Conservation (phyloP, 1,284 basidiomycete genomes). For the Peniophora sp. region DNA sequence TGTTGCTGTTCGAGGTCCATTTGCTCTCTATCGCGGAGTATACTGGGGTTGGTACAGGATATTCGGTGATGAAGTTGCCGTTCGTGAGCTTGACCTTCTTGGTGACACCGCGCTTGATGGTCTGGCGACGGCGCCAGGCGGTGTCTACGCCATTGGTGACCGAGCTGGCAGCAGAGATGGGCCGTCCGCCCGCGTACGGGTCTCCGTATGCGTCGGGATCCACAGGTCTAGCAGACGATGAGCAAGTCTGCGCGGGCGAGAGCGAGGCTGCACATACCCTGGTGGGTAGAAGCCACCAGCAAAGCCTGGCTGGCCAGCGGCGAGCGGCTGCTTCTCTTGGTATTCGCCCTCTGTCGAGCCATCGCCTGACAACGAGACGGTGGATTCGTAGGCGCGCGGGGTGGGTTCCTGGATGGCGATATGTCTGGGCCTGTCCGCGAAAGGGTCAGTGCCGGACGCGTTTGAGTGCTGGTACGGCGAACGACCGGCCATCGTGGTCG, state of each 20-base stretch:
- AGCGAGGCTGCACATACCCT: constrained; percentile 38
- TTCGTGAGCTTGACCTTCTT: constrained; percentile 89
- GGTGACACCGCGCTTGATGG: constrained; percentile 88
- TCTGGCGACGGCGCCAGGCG: constrained; percentile 82
- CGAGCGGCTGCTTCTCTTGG: constrained; percentile 67
- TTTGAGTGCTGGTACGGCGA: constrained; percentile 11
- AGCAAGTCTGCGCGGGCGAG: not conserved
- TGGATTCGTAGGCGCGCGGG: constrained; percentile 38
- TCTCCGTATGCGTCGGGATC: constrained; percentile 62
- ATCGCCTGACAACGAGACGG: constrained; percentile 48
- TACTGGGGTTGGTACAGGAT: constrained; percentile 85
- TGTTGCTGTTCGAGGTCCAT: constrained; percentile 55
- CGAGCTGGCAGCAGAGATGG: constrained; percentile 55
- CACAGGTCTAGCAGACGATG: constrained; percentile 32
- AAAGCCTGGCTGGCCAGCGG: constrained; percentile 37
- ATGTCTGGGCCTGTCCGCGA: constrained; percentile 54
- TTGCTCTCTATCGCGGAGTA: constrained; percentile 80
- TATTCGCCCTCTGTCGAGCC: constrained; percentile 59
- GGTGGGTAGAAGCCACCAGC: constrained; percentile 65
- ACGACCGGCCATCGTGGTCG: constrained; percentile 10
- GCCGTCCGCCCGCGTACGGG: constrained; percentile 46
- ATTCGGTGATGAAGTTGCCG: constrained; percentile 88
- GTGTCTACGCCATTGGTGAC: constrained; percentile 60
- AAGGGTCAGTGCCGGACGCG: constrained; percentile 47
- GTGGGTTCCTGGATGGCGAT: constrained; percentile 55